Percentiles rank a stretch among this genome's conserved stretches.
phyloP scores from a whole-genome alignment of 306 rosid genomes.

The Calophaca sinica region DNA sequence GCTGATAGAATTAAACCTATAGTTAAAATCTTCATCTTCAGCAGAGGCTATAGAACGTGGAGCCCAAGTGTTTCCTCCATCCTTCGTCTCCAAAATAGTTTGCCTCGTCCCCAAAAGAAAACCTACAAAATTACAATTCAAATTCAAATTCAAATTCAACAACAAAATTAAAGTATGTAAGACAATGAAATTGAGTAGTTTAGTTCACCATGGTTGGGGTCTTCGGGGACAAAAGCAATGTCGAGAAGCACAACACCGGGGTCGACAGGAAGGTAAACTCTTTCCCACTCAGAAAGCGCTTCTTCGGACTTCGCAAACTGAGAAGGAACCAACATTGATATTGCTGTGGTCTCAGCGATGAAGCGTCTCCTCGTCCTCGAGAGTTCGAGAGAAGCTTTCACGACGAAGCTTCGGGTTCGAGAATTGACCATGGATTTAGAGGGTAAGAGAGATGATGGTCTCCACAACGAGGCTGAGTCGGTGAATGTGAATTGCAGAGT shows the following conservation, averaged over 20 bases:
- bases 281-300: constrained; percentile 85
- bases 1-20: constrained; percentile 89
- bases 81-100: constrained; percentile 90
- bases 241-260: constrained; percentile 98
- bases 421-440: constrained; percentile 44
- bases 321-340: constrained; percentile 60
- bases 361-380: constrained; percentile 60
- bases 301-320: constrained; percentile 70
- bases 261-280: constrained; percentile 84
- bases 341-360: constrained; percentile 67
- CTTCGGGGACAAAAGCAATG: constrained; percentile 92
- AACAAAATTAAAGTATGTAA: background rate
- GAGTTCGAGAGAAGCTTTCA: constrained; percentile 54
- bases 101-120: constrained; percentile 92
- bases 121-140: constrained; percentile 53
- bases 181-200: background rate
- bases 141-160: background rate
- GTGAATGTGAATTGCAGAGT: constrained; percentile 68
- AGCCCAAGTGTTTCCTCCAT: constrained; percentile 88
- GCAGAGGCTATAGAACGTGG: constrained; percentile 94
- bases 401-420: constrained; percentile 46
- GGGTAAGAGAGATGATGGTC: constrained; percentile 56
- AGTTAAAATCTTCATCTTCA: constrained; percentile 96
- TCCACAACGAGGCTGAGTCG: constrained; percentile 49
- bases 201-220: constrained; percentile 63